These are phyloP conservation scores for Diatrype stigma DNA, from an alignment of 2,329 filamentous ascomycete genomes.

Conservation along the genomic window DNA sequence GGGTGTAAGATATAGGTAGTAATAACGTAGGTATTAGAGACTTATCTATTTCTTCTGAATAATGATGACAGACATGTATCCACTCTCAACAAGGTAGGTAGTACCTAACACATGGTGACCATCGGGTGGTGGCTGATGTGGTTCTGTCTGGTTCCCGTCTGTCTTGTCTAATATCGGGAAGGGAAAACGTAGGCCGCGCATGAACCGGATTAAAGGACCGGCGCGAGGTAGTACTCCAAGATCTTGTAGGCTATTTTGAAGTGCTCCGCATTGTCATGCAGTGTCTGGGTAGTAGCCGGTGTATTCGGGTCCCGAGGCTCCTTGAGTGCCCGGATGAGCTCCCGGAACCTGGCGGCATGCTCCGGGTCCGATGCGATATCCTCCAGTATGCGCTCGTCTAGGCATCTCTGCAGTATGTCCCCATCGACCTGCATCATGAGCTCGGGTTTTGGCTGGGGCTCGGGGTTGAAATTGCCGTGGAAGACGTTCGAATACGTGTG, in stretches of 20 bases:
- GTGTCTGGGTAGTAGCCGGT: conserved; percentile 27
- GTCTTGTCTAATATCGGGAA: neutral
- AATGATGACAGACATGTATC: too few relatives aligned
- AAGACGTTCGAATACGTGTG: conserved; percentile 31
- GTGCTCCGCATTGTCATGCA: conserved; percentile 29
- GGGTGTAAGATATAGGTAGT: too few relatives aligned
- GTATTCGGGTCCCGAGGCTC: conserved; percentile 34
- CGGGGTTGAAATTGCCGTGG: conserved; percentile 23
- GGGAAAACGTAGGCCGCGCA: neutral
- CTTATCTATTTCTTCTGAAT: too few relatives aligned
- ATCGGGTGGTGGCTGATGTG: too few relatives aligned
- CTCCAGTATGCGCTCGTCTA: conserved; percentile 44
- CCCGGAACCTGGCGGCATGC: conserved; percentile 17
- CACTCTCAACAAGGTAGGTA: too few relatives aligned
- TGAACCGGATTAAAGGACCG: conserved; percentile 37
- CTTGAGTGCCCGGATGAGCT: conserved; percentile 48
- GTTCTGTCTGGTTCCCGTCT: neutral
- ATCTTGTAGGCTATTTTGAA: conserved; percentile 50
- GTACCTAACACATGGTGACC: too few relatives aligned
- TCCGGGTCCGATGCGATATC: conserved; percentile 37
- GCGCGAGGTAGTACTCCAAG: conserved; percentile 48
- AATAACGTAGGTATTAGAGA: too few relatives aligned
- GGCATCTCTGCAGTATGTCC: conserved; percentile 55
- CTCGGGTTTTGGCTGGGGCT: conserved; percentile 38
- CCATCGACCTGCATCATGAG: conserved; percentile 62